Conservation (phyloP, 2,329 filamentous ascomycete genomes). For the Apiospora malaysiana region DNA sequence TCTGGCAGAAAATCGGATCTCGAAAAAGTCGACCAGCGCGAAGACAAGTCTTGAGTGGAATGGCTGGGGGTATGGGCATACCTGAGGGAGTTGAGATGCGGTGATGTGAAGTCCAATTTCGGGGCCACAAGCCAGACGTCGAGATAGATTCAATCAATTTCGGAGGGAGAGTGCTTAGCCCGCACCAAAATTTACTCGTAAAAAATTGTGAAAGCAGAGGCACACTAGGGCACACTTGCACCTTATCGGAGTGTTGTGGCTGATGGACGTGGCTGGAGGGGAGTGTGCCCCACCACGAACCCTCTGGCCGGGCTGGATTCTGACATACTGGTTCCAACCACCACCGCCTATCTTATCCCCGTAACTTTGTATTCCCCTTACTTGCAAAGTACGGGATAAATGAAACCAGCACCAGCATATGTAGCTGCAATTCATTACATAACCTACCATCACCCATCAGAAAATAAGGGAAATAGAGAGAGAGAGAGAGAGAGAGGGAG, state of each 20-base stretch:
- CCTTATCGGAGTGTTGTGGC: neutral
- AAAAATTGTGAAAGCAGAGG: conserved; percentile 17
- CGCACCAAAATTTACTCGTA: conserved; percentile 18
- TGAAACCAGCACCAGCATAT: neutral
- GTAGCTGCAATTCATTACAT: no score
- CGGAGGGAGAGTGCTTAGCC: conserved; percentile 16
- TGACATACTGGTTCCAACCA: no score
- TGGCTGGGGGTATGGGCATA: conserved; percentile 29
- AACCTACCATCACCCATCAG: no score
- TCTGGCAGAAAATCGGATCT: conserved; percentile 13
- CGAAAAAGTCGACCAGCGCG: conserved; percentile 10
- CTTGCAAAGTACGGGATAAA: conserved; percentile 2
- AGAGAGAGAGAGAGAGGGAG: no score
- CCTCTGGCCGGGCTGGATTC: neutral
- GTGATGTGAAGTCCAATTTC: conserved; percentile 37
- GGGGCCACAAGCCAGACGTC: conserved; percentile 21
- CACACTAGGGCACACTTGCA: conserved; percentile 18
- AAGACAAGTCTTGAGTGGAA: conserved; percentile 16
- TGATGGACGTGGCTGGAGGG: neutral
- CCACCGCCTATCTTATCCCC: neutral
- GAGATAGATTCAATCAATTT: conserved; percentile 24
- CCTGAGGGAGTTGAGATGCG: conserved; percentile 39
- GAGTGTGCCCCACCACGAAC: neutral
- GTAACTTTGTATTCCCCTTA: neutral
- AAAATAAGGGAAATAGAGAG: no score